Base-by-base conservation (phyloP, 164 flowering plant species). In the Stephania cephalantha region DNA sequence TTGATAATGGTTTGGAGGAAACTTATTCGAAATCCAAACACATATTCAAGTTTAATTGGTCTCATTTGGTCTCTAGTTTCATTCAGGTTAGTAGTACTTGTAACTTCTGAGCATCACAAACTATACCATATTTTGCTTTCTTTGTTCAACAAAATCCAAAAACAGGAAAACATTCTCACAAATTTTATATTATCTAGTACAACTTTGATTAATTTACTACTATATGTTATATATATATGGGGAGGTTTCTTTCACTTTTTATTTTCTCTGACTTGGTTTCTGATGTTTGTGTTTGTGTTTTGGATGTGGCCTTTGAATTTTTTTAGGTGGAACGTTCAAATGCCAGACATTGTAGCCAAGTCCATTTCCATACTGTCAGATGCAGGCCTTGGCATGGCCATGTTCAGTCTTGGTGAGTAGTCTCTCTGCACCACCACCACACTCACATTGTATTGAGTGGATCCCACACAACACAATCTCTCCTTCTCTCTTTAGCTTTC, bases 321-420 rank as follows among this genome's bases (percentile, higher is more conserved):
- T 79, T 81, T 78, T 80, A 94, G 98, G 90, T 94, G 93, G 96
- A 52, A 90, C 70, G 81, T 92, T 45, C 20, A 85, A 76, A 92
- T 94, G 98, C 98, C 98, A 72, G 91, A 88, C 25, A 92, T 94
- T 69, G 76, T 94, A 79, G 90, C 90, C 12, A 71, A 85, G 85
- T 92, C 97, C 82, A 92, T 94, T 69, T 82, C 98, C 71, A 94
- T 94, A 74, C 90, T 94, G 78, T 94, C 98, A 50, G 97, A 94
- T 88, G 97, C 98, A 78, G 98, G 98, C 2, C 96, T 94, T 75
- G 98, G 98, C 81, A 94, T 94, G 98, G 98, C 98, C 79, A 94
- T 94, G 98, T 94, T 94, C 86, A 92, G 98, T 75, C 91, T 94
- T 11, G 98, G 98, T 94, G 79, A 84, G 91, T 89, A 73, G 29